Evolutionary conservation across 768 basidiomycete genomes (phyloP).

Genomic region (Suillus weaverae): DNA sequence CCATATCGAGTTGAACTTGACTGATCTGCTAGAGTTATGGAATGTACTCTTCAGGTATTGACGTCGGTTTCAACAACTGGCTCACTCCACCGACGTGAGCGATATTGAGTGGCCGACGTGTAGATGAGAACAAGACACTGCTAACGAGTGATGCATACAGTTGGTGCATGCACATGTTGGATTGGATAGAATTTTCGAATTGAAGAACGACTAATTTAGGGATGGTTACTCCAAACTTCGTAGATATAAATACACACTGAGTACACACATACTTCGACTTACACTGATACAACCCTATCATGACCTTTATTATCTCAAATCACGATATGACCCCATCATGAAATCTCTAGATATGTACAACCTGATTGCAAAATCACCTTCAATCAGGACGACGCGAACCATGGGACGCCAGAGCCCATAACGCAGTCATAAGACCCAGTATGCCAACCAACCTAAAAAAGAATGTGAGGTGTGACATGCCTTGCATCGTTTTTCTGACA

Average conservation of each 20-base stretch:
- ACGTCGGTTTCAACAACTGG: too few species aligned
- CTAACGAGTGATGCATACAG: too few species aligned
- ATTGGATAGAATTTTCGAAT: too few species aligned
- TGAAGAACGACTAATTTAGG: too few species aligned
- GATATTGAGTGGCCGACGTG: too few species aligned
- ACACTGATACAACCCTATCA: neutral
- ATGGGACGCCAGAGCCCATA: constrained; percentile 36
- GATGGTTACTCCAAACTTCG: neutral
- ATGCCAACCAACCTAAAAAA: constrained; percentile 24
- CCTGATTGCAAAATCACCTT: neutral
- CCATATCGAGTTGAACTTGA: constrained; percentile 62
- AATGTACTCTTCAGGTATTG: neutral
- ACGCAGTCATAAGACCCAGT: constrained; percentile 32
- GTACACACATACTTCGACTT: neutral
- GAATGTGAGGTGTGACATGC: neutral
- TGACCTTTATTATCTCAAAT: neutral
- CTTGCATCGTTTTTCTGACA: neutral
- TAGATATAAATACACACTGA: neutral
- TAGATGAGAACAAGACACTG: too few species aligned
- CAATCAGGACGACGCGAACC: constrained; percentile 7
- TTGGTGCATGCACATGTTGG: too few species aligned
- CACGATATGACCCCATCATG: neutral
- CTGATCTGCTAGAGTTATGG: constrained; percentile 47
- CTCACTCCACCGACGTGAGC: too few species aligned
- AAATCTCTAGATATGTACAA: neutral